Evolutionary conservation across 805 yeast species (phyloP).

Genomic region (Alloascoidea africana): DNA sequence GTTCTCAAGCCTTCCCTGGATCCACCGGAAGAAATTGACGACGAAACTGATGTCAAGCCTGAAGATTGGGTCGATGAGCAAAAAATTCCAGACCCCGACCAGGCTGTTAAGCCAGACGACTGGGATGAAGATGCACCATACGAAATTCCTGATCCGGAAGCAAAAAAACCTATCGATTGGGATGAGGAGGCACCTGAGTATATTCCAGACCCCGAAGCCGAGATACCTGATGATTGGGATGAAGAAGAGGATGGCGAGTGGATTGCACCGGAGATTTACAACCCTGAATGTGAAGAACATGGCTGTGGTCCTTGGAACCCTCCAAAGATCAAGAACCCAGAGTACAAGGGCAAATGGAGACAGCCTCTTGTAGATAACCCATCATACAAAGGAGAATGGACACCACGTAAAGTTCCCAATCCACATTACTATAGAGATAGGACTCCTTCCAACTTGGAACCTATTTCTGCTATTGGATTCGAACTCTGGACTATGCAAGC

Average conservation of each 20-base stretch:
- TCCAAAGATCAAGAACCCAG: slow-evolving; percentile 51
- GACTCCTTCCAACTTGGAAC: slow-evolving; percentile 43
- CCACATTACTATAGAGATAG: slow-evolving; percentile 51
- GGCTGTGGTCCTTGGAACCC: slow-evolving; percentile 81
- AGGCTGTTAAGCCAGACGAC: slow-evolving; percentile 57
- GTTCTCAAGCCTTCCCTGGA: slow-evolving; percentile 49
- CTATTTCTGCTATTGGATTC: slow-evolving; percentile 71
- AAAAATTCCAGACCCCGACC: slow-evolving; percentile 51
- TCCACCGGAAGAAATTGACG: slow-evolving; percentile 52
- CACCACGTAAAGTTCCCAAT: slow-evolving; percentile 49
- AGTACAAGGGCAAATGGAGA: slow-evolving; percentile 65
- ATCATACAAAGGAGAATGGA: slow-evolving; percentile 66
- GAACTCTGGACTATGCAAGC: slow-evolving; percentile 82
- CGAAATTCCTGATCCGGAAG: slow-evolving; percentile 51
- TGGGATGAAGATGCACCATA: slow-evolving; percentile 68
- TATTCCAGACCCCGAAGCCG: slow-evolving; percentile 54
- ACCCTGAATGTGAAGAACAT: slow-evolving; percentile 50
- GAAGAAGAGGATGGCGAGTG: slow-evolving; percentile 85
- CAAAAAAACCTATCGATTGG: slow-evolving; percentile 67
- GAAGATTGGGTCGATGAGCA: slow-evolving; percentile 68
- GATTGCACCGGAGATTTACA: slow-evolving; percentile 52
- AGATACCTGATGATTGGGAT: slow-evolving; percentile 69
- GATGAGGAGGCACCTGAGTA: slow-evolving; percentile 42
- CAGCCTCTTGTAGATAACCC: slow-evolving; percentile 63
- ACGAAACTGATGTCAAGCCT: slow-evolving; percentile 48